Conservation (phyloP, 768 basidiomycete genomes). For the Rhodotorula kratochvilovae region DNA sequence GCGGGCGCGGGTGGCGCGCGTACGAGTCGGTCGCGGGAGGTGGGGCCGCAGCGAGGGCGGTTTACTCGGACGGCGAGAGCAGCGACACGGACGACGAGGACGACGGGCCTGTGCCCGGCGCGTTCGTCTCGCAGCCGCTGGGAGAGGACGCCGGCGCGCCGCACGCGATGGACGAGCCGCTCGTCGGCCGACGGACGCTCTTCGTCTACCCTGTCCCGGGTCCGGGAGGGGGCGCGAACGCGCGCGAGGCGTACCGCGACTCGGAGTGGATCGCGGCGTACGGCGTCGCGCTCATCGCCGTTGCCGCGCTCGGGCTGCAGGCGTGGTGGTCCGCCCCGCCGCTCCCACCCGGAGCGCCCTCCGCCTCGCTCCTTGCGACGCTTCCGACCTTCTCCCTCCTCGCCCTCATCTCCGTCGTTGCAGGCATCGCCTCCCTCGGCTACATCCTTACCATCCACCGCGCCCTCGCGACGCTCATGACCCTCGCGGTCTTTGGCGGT, state of each 20-base stretch:
- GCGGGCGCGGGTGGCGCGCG: constrained; percentile 28
- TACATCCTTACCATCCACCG: constrained; percentile 22
- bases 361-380: constrained; percentile 19
- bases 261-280: constrained; percentile 33
- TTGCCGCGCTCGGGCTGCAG: background rate
- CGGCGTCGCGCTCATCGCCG: constrained; percentile 5
- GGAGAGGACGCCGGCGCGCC: no score
- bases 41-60: background rate
- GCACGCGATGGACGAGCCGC: constrained; percentile 18
- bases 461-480: constrained; percentile 24
- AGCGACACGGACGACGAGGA: constrained; percentile 16
- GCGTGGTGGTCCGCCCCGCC: constrained; percentile 7
- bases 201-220: constrained; percentile 24
- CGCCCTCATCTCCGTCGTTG: constrained; percentile 28
- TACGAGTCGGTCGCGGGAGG: constrained; percentile 27
- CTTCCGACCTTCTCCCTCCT: constrained; percentile 24
- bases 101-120: constrained; percentile 22
- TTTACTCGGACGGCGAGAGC: constrained; percentile 13
- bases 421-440: constrained; percentile 18
- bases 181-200: constrained; percentile 14
- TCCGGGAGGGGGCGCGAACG: background rate
- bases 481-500: constrained; percentile 18
- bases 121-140: constrained; percentile 14
- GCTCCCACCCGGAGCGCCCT: background rate
- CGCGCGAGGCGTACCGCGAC: constrained; percentile 13